Evolutionary conservation across 2,329 filamentous ascomycete species (phyloP), one percentile per base, ranked within the genome.

Genomic region (Diplodia mutila): DNA sequence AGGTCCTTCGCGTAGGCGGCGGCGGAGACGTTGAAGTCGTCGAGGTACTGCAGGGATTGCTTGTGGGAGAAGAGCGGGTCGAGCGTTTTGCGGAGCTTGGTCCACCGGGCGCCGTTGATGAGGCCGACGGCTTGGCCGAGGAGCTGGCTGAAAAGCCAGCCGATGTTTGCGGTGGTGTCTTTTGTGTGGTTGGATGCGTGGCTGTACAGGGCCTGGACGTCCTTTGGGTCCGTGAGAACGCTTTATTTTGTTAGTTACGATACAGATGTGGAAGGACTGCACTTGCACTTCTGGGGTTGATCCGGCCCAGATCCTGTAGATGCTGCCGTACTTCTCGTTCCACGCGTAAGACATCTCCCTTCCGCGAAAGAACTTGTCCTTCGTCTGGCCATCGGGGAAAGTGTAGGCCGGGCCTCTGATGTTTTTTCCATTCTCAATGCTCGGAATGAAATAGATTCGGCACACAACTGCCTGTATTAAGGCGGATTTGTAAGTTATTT

Each of bases 281-380:
- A 39, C 66, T 23, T 53, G 65, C 67, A 67, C 65, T 46, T 69
- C 64, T 9, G 64, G 55, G 27, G 29, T 64, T 0, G 27, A 18
- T 16, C 64, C 65, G 11, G 34, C 42, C 65, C 67, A 69, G 18
- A 69, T 67, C 5, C 67, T 37, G 61, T 69, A 69, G 27, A 64
- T 66, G 12, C 52, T 48, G 34, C 65, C 67, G 21, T 67, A 64
- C 6, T 48, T 48, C 37, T 49, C n/a, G 18, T 32, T 14, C 67
- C 64, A 69, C 21, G 42, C 51, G 6, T 52, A 51, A 6, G 54
- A 63, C 32, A 29, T 67, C 29, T 25, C 39, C 4, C 67, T 27
- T 3, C 34, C 55, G 23, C 54, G 23, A 9, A 69, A 51, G 52
- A 69, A 69, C 42, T 69, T 69, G 16, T 69, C 67, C 14, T 49